Evolutionary conservation across 2,329 filamentous ascomycete genomes (phyloP).

Genomic region (Trichoderma oligosporum): DNA sequence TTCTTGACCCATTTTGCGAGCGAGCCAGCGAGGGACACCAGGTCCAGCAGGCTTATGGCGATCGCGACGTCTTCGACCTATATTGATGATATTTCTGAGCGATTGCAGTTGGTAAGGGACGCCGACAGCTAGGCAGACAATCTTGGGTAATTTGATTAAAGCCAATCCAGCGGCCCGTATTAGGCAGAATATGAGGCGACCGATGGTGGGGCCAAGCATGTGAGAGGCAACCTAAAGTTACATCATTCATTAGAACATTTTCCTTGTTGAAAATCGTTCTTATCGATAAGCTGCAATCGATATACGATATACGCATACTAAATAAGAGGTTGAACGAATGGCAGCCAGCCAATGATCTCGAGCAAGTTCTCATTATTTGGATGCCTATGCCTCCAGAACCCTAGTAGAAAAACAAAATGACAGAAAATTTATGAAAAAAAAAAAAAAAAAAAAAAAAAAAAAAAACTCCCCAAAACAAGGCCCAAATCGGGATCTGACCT

Average conservation of each 20-base stretch:
- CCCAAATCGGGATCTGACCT: slow-evolving; percentile 6
- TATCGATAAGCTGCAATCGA: slow-evolving; percentile 20
- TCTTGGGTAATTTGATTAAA: not conserved
- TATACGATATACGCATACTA: not conserved
- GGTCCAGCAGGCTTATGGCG: slow-evolving; percentile 33
- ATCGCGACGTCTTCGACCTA: slow-evolving; percentile 39
- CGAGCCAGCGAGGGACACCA: slow-evolving; percentile 32
- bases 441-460: not conserved
- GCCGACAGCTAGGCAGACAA: not conserved
- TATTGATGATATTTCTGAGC: slow-evolving; percentile 28
- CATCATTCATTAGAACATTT: too few species aligned
- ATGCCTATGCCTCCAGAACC: not conserved
- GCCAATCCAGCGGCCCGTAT: not conserved
- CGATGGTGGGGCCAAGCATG: slow-evolving; percentile 13
- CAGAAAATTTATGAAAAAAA: not conserved
- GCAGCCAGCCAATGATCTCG: too few species aligned
- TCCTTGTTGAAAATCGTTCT: not conserved
- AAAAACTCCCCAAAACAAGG: not conserved
- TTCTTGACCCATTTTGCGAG: slow-evolving; percentile 79
- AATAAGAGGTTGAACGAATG: too few species aligned
- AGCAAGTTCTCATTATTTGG: not conserved
- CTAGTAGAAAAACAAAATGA: not conserved
- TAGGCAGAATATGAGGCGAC: not conserved
- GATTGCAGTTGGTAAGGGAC: not conserved
- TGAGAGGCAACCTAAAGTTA: slow-evolving; percentile 13